A percentile compares a stretch with the other conserved stretches of the same genome.
Conservation (phyloP, 192 early-diverging fungal genomes). For the Geranomyces variabilis region DNA sequence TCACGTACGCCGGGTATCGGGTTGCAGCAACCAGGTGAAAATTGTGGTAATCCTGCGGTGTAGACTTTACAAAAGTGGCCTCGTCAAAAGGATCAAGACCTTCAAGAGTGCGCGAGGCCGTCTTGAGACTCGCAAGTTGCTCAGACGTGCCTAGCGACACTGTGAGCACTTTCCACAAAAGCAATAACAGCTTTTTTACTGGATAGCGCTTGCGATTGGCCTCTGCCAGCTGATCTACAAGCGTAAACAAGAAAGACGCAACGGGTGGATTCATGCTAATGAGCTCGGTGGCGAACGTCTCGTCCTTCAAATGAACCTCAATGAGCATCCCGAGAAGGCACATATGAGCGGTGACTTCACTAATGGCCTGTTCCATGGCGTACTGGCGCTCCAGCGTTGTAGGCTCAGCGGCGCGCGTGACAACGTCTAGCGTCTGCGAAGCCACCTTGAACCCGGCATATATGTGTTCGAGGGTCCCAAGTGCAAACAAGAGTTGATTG, state of each 20-base stretch:
- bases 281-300: conserved; percentile 54
- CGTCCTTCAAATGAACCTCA: conserved; percentile 53
- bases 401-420: conserved; percentile 28
- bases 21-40: conserved; percentile 59
- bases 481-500: conserved; percentile 59
- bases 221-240: conserved; percentile 67
- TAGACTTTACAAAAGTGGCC: conserved; percentile 55
- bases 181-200: conserved; percentile 69
- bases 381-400: conserved; percentile 29
- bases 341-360: conserved; percentile 53
- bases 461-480: conserved; percentile 61
- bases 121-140: conserved; percentile 54
- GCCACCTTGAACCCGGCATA: conserved; percentile 61
- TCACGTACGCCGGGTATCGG: conserved; percentile 68
- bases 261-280: conserved; percentile 45
- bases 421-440: conserved; percentile 56
- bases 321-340: conserved; percentile 70
- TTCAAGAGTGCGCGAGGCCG: conserved; percentile 47
- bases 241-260: conserved; percentile 65
- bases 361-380: conserved; percentile 46
- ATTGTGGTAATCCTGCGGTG: conserved; percentile 63
- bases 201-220: conserved; percentile 73
- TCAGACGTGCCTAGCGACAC: conserved; percentile 60
- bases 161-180: conserved; percentile 72
- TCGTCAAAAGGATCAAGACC: conserved; percentile 44